These are phyloP conservation scores for Microbotryum lychnidis-dioicae DNA, from an alignment of 1,284 basidiomycete genomes.

Conservation along the genomic window DNA sequence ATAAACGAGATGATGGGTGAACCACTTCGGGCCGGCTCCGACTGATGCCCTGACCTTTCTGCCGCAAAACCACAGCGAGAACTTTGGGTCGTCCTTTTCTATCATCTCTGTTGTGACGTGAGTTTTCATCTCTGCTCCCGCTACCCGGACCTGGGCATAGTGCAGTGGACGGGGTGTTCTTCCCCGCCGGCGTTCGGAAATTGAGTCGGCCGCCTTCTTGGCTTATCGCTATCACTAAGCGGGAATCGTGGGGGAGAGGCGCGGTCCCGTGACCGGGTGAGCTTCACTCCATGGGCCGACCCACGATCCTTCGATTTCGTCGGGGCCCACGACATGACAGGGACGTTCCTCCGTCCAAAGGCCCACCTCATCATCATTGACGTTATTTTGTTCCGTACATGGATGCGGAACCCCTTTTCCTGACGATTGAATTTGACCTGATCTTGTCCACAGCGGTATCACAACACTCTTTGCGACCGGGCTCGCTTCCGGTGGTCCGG, in stretches of 20 bases:
- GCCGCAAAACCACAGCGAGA: constrained; percentile 7
- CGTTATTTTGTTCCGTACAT: neutral
- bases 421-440: neutral
- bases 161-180: too few relatives aligned
- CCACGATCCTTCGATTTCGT: neutral
- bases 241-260: neutral
- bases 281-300: neutral
- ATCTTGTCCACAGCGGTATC: constrained; percentile 10
- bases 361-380: too few relatives aligned
- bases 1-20: neutral
- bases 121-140: too few relatives aligned
- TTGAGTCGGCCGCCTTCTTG: too few relatives aligned
- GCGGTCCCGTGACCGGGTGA: neutral
- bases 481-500: constrained; percentile 58
- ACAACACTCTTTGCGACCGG: constrained; percentile 38
- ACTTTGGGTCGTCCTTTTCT: constrained; percentile 66
- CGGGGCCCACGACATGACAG: neutral
- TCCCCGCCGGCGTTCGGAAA: too few relatives aligned
- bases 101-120: constrained; percentile 51
- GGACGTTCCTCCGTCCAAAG: neutral
- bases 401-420: neutral
- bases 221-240: too few relatives aligned
- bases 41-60: too few relatives aligned
- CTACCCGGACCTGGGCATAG: too few relatives aligned
- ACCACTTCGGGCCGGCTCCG: too few relatives aligned